Conservation (phyloP, 768 basidiomycete species). For the Boletus insuetus region DNA sequence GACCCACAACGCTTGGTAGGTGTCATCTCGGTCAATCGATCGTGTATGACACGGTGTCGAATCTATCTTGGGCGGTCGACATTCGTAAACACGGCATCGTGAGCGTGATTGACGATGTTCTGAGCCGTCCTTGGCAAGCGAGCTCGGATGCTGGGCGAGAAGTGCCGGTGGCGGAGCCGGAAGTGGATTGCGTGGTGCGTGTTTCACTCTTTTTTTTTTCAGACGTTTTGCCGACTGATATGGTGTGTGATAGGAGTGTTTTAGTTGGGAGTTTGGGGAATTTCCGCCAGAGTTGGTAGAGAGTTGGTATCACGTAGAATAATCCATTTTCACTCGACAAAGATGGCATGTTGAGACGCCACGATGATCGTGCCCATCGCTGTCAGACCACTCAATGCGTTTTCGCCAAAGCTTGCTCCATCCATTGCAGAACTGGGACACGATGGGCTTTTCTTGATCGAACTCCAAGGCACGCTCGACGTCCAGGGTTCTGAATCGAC, state of each 20-base stretch:
- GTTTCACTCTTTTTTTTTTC: background rate
- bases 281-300: slow-evolving; percentile 21
- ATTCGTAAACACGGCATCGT: slow-evolving; percentile 79
- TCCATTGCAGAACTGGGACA: slow-evolving; percentile 70
- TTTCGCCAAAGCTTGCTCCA: slow-evolving; percentile 50
- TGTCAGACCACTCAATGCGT: slow-evolving; percentile 34
- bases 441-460: slow-evolving; percentile 79
- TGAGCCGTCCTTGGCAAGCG: slow-evolving; percentile 69
- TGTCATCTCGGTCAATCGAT: slow-evolving; percentile 88
- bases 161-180: slow-evolving; percentile 51
- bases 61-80: slow-evolving; percentile 82
- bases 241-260: slow-evolving; percentile 56
- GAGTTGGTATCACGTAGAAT: background rate
- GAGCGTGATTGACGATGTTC: slow-evolving; percentile 69
- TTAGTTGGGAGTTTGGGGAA: slow-evolving; percentile 67
- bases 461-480: slow-evolving; percentile 82
- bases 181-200: slow-evolving; percentile 74
- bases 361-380: slow-evolving; percentile 67
- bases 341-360: background rate
- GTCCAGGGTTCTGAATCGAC: slow-evolving; percentile 52
- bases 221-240: background rate
- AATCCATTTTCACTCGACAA: too few relatives aligned
- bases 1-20: slow-evolving; percentile 29
- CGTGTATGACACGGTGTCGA: slow-evolving; percentile 88
- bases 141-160: slow-evolving; percentile 59